A percentile compares a stretch with the other conserved stretches of the same genome.
Conservation (phyloP, 345 rosid genomes). For the Noccaea caerulescens region DNA sequence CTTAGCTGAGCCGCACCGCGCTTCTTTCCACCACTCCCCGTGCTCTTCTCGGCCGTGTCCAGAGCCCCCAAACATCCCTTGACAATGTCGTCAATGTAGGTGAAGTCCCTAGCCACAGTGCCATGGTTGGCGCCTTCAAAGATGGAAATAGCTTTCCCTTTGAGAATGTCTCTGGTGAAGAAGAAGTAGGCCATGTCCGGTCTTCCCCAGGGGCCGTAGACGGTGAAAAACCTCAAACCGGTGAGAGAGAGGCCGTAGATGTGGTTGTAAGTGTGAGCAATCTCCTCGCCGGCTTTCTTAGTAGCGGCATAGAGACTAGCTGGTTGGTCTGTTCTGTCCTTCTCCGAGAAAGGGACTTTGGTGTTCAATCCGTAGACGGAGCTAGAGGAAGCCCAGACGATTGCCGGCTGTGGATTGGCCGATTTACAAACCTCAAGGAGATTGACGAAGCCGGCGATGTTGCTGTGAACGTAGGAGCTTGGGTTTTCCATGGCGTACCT, state of each 20-base stretch:
- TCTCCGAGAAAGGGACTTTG: constrained; percentile 59
- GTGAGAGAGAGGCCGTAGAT: constrained; percentile 60
- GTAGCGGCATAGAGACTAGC: constrained; percentile 63
- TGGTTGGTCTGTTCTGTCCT: constrained; percentile 54
- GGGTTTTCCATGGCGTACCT: constrained; percentile 62
- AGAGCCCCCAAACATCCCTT: constrained; percentile 86
- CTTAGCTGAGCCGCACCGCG: constrained; percentile 80
- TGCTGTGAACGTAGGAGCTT: constrained; percentile 53
- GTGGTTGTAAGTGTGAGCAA: constrained; percentile 61
- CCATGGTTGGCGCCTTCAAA: constrained; percentile 52
- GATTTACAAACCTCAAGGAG: constrained; percentile 54
- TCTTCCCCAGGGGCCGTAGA: constrained; percentile 62
- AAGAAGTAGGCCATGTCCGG: constrained; percentile 66
- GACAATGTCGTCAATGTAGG: constrained; percentile 83
- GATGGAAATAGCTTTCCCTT: constrained; percentile 48
- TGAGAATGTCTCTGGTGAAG: constrained; percentile 56
- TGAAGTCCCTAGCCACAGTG: constrained; percentile 55
- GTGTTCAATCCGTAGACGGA: constrained; percentile 60
- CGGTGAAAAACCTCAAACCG: constrained; percentile 54
- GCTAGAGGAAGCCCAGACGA: constrained; percentile 67
- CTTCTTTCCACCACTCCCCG: constrained; percentile 93
- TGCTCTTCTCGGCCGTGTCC: constrained; percentile 91
- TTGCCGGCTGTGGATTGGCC: constrained; percentile 56
- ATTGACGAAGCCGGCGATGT: constrained; percentile 57
- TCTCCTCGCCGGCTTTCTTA: constrained; percentile 61